Percentiles rank a stretch among this genome's conserved stretches.
phyloP scores from a whole-genome alignment of 306 rosid species.

The Coriaria nepalensis region DNA sequence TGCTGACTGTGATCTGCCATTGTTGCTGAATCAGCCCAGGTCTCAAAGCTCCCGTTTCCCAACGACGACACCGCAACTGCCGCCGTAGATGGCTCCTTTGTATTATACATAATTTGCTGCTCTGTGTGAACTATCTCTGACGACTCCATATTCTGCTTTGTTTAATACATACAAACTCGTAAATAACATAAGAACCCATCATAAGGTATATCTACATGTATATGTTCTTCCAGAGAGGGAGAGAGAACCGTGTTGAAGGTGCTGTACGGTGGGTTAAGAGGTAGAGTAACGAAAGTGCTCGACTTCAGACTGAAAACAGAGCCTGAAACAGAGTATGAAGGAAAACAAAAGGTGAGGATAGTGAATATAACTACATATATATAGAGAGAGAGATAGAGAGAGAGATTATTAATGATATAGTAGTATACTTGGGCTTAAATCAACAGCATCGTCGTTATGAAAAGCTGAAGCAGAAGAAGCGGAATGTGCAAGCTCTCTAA shows the following conservation, averaged over 20 bases:
- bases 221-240: not conserved
- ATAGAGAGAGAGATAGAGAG: constrained; percentile 4
- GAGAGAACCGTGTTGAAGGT: constrained; percentile 38
- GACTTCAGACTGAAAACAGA: constrained; percentile 49
- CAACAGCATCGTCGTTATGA: constrained; percentile 52
- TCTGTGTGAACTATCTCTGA: constrained; percentile 39
- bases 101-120: constrained; percentile 26
- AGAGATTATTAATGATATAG: constrained; percentile 4
- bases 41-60: constrained; percentile 59
- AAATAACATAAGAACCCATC: not conserved
- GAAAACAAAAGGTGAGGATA: constrained; percentile 2
- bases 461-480: constrained; percentile 25
- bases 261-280: constrained; percentile 40
- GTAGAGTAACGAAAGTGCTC: constrained; percentile 29
- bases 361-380: constrained; percentile 2
- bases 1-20: constrained; percentile 52
- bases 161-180: too few relatives aligned
- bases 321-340: constrained; percentile 20
- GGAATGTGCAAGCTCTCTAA: constrained; percentile 62
- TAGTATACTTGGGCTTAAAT: constrained; percentile 63
- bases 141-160: constrained; percentile 24
- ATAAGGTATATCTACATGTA: not conserved
- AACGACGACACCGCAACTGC: constrained; percentile 20
- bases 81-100: constrained; percentile 19
- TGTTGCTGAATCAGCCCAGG: constrained; percentile 59